A percentile compares a stretch with the other conserved stretches of the same genome.
These are phyloP conservation scores for Fraxinus angustifolia DNA, from an alignment of 305 asterid species.

Conservation along the genomic window DNA sequence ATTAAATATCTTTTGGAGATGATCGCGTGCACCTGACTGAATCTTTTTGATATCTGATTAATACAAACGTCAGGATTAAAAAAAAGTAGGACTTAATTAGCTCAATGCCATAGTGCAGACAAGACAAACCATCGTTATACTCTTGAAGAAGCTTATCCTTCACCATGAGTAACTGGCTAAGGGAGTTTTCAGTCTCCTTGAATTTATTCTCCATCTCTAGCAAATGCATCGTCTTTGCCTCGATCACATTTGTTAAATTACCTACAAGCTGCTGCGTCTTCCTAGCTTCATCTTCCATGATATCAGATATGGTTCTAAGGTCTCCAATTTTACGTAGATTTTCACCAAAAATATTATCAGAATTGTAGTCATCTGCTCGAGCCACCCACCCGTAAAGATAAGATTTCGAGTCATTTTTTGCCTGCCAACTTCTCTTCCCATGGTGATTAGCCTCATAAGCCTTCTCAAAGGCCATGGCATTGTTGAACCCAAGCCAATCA, in stretches of 20 bases:
- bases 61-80: slow-evolving; percentile 19
- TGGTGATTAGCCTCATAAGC: slow-evolving; percentile 51
- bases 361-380: slow-evolving; percentile 74
- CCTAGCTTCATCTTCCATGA: slow-evolving; percentile 80
- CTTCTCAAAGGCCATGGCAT: slow-evolving; percentile 68
- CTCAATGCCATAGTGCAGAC: slow-evolving; percentile 16
- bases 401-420: slow-evolving; percentile 34
- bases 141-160: slow-evolving; percentile 66
- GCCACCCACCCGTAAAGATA: slow-evolving; percentile 87
- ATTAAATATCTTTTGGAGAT: slow-evolving; percentile 57
- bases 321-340: slow-evolving; percentile 87
- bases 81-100: slow-evolving; percentile 11
- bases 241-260: slow-evolving; percentile 60
- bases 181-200: slow-evolving; percentile 63
- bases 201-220: slow-evolving; percentile 64
- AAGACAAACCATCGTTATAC: slow-evolving; percentile 62
- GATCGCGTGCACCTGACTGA: slow-evolving; percentile 64
- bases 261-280: slow-evolving; percentile 65
- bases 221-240: slow-evolving; percentile 60
- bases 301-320: slow-evolving; percentile 69
- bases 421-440: slow-evolving; percentile 60
- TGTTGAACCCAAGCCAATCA: slow-evolving; percentile 64
- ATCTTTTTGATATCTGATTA: slow-evolving; percentile 63
- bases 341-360: slow-evolving; percentile 62
- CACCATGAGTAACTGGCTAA: slow-evolving; percentile 51